Evolutionary conservation across 2,329 filamentous ascomycete genomes (phyloP).

Genomic region (Aspergillus texensis): DNA sequence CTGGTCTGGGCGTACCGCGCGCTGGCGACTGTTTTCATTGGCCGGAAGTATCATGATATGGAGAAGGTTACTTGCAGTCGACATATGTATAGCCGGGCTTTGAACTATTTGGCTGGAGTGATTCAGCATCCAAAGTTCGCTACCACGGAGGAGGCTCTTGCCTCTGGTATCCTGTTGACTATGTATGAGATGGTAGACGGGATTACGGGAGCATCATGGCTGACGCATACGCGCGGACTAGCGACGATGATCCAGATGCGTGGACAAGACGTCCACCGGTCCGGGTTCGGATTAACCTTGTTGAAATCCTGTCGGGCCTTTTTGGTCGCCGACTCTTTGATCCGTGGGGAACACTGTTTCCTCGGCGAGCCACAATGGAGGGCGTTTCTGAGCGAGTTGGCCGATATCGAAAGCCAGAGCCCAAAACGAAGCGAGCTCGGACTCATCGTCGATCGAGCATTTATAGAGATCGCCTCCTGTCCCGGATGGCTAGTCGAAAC

Average conservation of each 20-base stretch:
- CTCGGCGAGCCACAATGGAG: not conserved
- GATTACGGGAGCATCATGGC: conserved; percentile 4
- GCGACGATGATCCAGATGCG: conserved; percentile 9
- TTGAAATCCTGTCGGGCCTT: not conserved
- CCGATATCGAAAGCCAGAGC: not conserved
- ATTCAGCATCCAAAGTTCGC: not conserved
- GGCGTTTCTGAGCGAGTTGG: not conserved
- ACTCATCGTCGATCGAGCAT: not conserved
- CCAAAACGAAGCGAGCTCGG: not conserved
- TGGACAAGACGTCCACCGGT: not conserved
- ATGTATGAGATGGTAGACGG: conserved; percentile 14
- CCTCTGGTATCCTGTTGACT: conserved; percentile 8
- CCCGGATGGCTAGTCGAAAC: not conserved
- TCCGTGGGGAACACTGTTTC: not conserved
- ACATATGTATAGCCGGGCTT: not conserved
- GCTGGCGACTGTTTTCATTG: conserved; percentile 13
- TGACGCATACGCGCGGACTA: conserved; percentile 10
- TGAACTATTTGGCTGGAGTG: not conserved
- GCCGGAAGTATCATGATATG: conserved; percentile 5
- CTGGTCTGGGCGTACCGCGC: conserved; percentile 16
- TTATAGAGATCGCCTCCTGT: not conserved
- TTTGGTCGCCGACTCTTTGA: not conserved
- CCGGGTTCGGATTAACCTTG: not conserved
- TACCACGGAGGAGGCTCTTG: conserved; percentile 7
- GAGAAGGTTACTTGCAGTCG: conserved; percentile 12